Evolutionary conservation across 2,329 filamentous ascomycete genomes (phyloP).

Genomic region (Curvularia lunata): DNA sequence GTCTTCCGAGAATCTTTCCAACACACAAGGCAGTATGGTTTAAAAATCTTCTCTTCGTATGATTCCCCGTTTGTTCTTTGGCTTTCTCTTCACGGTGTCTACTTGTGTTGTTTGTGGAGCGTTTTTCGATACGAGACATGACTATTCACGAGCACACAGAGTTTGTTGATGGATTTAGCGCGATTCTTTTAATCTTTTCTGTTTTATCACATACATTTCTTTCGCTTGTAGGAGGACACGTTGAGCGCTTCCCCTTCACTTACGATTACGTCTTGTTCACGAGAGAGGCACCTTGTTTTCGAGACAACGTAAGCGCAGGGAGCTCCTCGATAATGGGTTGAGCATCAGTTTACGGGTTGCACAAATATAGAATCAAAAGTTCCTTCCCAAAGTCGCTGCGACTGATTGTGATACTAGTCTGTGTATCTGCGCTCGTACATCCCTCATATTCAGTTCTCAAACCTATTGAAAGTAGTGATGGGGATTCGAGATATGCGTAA

Average conservation of each 20-base stretch:
- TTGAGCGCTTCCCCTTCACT: constrained; percentile 3
- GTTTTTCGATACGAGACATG: constrained; percentile 5
- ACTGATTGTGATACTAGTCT: neutral
- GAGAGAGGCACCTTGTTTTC: constrained; percentile 8
- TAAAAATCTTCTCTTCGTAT: constrained; percentile 3
- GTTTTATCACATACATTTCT: neutral
- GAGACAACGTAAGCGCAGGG: constrained; percentile 37
- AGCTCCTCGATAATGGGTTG: constrained; percentile 38
- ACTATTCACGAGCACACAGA: neutral
- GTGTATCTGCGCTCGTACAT: neutral
- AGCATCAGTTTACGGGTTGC: constrained; percentile 39
- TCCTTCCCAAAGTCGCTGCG: neutral
- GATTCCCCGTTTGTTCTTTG: neutral
- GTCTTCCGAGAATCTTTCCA: constrained; percentile 23
- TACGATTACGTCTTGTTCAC: constrained; percentile 14
- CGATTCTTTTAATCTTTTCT: neutral
- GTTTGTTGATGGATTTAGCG: neutral
- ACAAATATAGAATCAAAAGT: constrained; percentile 2
- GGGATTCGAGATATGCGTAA: neutral
- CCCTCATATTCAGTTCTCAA: no score
- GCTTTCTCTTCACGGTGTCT: neutral
- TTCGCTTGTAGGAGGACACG: constrained; percentile 2
- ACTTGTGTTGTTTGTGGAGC: neutral
- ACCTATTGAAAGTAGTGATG: no score
- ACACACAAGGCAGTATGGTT: constrained; percentile 20